Evolutionary conservation across 2,329 filamentous ascomycete genomes (phyloP), one percentile per base, ranked within the genome.

Genomic region (Botryotinia globosa): DNA sequence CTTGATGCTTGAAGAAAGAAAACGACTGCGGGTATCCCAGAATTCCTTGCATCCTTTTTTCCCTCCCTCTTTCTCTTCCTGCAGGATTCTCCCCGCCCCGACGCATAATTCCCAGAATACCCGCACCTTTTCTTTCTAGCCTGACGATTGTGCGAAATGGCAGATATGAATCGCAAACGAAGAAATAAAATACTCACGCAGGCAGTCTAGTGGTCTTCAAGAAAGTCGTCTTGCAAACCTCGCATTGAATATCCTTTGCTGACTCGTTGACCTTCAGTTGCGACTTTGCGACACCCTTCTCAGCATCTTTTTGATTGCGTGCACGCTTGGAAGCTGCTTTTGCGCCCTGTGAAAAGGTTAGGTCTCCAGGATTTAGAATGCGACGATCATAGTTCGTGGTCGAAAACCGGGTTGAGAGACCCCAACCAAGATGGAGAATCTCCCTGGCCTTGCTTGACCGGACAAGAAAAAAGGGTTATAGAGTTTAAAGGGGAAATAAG

Each of bases 161-260:
- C 37, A 56, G 3, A 39, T 20, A 34, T 18, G 22, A 39, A 58
- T 42, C 12, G 69, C 37, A 56, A 58, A 48, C 22, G n/a, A 68
- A 39, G 20, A 29, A 37, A 62, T 10, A n/a, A n/a, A 64, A 16
- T 61, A 84, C 88, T 77, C 85, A 90, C 88, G 91, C 89, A 79
- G 90, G 90, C 74, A 87, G 89, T 80, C 91, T 91, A 74, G 90
- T 91, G 51, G 92, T 94, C 85, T 91, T 91, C 77, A 94, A 87
- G 84, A 94, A 94, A 44, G 91, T 92, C 78, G 91, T 88, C 83
- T 90, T 92, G 91, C 92, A 94, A 79, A 89, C 85, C 77, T 88
- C 84, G 87, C 92, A 94, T 82, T 93, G 90, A 82, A 94, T 92
- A 80, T 88, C 90, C 85, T 90, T 92, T 74, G 92, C 92, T 77